Percentiles rank a stretch among this genome's conserved stretches.
These are phyloP conservation scores for Physcomitrium patens DNA, from an alignment of 225 moss, liverwort and hornwort species.

Conservation along the genomic window DNA sequence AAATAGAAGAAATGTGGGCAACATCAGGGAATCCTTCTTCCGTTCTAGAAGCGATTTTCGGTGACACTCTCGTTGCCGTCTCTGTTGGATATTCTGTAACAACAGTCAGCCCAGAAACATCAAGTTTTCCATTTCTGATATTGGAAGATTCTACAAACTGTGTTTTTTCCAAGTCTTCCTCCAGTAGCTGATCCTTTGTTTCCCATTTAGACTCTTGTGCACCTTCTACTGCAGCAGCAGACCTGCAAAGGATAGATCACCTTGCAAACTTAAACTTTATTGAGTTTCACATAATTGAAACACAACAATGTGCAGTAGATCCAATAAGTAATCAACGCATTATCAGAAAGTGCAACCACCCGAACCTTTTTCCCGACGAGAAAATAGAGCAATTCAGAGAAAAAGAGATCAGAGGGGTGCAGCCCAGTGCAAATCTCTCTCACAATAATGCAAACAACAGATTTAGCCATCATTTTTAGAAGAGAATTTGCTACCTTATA, in stretches of 20 bases:
- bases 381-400: neutral
- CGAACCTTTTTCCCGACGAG: neutral
- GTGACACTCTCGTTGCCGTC: conserved; percentile 19
- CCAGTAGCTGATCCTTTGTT: conserved; percentile 31
- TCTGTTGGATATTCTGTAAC: conserved; percentile 31
- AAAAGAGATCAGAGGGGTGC: neutral
- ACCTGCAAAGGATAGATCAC: conserved; percentile 37
- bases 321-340: too few relatives aligned
- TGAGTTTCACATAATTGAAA: neutral
- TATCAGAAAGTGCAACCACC: neutral
- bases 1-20: conserved; percentile 17
- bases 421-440: neutral
- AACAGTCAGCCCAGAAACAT: conserved; percentile 27
- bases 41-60: conserved; percentile 5
- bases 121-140: conserved; percentile 17
- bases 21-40: conserved; percentile 25
- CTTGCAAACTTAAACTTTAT: neutral
- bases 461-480: neutral
- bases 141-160: neutral
- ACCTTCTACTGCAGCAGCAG: conserved; percentile 66
- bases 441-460: neutral
- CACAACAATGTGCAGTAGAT: too few relatives aligned
- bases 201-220: conserved; percentile 41
- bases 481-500: conserved; percentile 53
- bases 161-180: conserved; percentile 19